A percentile compares a stretch with the other conserved stretches of the same genome.
These are phyloP conservation scores for Rhododendron ovatum DNA, from an alignment of 148 eudicot species.

Conservation along the genomic window DNA sequence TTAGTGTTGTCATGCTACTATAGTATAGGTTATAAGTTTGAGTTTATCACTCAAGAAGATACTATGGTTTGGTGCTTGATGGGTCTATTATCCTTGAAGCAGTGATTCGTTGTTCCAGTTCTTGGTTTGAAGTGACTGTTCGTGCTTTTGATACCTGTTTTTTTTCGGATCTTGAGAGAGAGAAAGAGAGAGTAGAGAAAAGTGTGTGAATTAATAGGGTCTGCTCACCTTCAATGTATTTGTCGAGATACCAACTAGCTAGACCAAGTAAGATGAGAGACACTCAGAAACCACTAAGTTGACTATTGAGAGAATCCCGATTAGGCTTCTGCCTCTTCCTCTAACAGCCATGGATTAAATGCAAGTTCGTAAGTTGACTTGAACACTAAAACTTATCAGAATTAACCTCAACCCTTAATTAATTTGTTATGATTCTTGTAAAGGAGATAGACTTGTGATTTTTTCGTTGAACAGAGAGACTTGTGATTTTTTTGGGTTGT, in stretches of 20 bases:
- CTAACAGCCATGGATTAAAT: slow-evolving; percentile 36
- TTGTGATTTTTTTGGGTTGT: no score
- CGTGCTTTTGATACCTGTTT: background rate
- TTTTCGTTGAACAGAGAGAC: no score
- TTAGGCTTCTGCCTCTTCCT: slow-evolving; percentile 43
- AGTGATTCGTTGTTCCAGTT: background rate
- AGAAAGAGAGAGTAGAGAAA: background rate
- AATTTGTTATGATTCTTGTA: background rate
- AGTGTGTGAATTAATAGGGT: slow-evolving; percentile 40
- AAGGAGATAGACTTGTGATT: no score
- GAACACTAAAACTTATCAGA: background rate
- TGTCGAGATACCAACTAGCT: slow-evolving; percentile 69
- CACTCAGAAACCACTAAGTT: slow-evolving; percentile 36
- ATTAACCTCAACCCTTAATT: background rate
- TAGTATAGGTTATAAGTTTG: slow-evolving; percentile 14
- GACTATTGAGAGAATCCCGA: slow-evolving; percentile 43
- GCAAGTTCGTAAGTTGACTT: background rate
- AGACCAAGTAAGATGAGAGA: slow-evolving; percentile 42
- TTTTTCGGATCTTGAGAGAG: background rate
- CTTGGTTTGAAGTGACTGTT: background rate
- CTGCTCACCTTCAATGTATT: slow-evolving; percentile 64
- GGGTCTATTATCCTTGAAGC: background rate
- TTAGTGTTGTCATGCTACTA: slow-evolving; percentile 3
- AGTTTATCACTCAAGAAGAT: background rate
- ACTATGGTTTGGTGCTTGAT: background rate